These are phyloP conservation scores for Marchantia polymorpha DNA, from an alignment of 225 moss, liverwort and hornwort species.

Conservation along the genomic window DNA sequence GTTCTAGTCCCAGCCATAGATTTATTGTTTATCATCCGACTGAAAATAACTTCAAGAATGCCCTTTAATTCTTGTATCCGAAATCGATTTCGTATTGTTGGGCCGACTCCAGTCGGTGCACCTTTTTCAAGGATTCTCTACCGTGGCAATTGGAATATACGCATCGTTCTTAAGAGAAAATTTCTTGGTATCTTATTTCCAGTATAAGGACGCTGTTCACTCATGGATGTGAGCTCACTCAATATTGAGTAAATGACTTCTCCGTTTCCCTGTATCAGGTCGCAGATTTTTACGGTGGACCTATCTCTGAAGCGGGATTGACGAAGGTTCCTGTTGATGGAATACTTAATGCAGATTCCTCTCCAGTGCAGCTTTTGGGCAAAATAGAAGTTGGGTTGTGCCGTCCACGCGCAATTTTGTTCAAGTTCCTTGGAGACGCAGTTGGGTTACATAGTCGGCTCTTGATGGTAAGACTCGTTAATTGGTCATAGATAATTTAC, in stretches of 20 bases:
- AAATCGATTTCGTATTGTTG: no score
- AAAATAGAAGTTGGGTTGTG: conserved; percentile 80
- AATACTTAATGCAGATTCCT: conserved; percentile 34
- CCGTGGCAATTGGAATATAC: no score
- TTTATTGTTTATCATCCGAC: no score
- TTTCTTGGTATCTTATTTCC: neutral
- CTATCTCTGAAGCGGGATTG: conserved; percentile 75
- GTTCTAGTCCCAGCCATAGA: no score
- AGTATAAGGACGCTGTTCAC: neutral
- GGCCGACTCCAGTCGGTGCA: no score
- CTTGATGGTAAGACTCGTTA: conserved; percentile 58
- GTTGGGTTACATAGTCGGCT: conserved; percentile 89
- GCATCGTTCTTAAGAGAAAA: no score
- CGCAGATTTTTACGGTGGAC: conserved; percentile 93
- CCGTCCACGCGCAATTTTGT: conserved; percentile 86
- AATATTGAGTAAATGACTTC: no score
- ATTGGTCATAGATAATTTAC: no score
- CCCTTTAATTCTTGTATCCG: no score
- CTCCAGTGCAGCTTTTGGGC: conserved; percentile 66
- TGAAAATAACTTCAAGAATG: no score
- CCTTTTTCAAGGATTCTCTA: no score
- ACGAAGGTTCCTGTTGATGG: conserved; percentile 60
- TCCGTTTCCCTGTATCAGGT: conserved; percentile 42
- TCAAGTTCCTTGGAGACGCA: conserved; percentile 89
- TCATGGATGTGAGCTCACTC: neutral